Base-by-base conservation (phyloP, 345 rosid genomes). In the Eucalyptus lansdowneana region DNA sequence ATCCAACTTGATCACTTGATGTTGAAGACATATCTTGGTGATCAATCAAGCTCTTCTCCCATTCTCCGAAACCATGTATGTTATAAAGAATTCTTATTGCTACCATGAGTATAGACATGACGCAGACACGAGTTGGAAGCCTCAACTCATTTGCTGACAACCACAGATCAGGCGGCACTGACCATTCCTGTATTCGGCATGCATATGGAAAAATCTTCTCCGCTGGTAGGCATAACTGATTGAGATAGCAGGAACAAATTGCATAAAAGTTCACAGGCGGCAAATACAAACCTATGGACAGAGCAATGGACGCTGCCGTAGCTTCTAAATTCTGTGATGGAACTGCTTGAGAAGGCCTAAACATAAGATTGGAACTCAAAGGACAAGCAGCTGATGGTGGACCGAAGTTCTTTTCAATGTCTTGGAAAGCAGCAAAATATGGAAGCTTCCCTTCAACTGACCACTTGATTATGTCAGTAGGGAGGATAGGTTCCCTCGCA, bases 141-240 rank as follows among this genome's bases (percentile, higher is more conserved):
- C 94, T 96, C 87, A 25, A 56, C 90, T 94, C 94, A 86, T 92
- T 94, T 90, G 91, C 90, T 5, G 98, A 97, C 83, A 97, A 87
- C 95, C 97, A 94, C 17, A 96, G 89, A 56, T 96, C 97, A 13
- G 98, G 94, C 54, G 97, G 99, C 97, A 95, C 91, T 19, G 95
- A 93, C 99, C 98, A 95, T 88, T 92, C 95, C 44, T 92, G 90
- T 88, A 96, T 91, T 15, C 89, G 92, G 91, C 95, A 90, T 47
- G 97, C 97, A 86, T 91, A 91, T 49, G 93, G 91, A 87, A 97
- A 91, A 92, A 96, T 92, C 90, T 91, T 94, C 56, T 92, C 95
- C 24, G 86, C 90, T 2, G 95, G 96, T 92, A 96, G 94, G 90
- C 94, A 90, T 87, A 97, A 86, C 80, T 91, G 90, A 87, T 90